Evolutionary conservation across 495 filamentous ascomycete genomes (phyloP).

Genomic region (Tuber indicum): DNA sequence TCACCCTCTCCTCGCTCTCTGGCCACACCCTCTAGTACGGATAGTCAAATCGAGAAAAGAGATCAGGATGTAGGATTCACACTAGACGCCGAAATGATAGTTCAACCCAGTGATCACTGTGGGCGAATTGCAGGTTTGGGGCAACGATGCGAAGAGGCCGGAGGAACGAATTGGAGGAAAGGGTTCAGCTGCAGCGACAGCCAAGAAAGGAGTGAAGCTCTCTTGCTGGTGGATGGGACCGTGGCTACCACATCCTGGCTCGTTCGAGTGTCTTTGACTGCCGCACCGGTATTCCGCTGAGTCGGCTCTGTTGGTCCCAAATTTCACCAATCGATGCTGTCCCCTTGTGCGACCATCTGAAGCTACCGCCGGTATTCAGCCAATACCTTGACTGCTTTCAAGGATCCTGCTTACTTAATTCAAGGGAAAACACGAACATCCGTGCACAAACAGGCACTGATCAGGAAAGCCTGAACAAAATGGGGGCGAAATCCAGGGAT

Average conservation of each 20-base stretch:
- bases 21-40: neutral
- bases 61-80: neutral
- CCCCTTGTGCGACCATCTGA: neutral
- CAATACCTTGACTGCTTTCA: neutral
- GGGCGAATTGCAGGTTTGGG: constrained; percentile 2
- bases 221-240: neutral
- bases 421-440: neutral
- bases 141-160: neutral
- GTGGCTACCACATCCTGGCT: neutral
- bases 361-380: neutral
- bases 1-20: neutral
- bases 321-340: neutral
- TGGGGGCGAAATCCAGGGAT: neutral
- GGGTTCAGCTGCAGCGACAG: neutral
- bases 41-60: neutral
- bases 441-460: neutral
- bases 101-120: neutral
- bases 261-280: neutral
- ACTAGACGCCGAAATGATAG: neutral
- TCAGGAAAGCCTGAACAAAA: neutral
- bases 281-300: neutral
- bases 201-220: neutral
- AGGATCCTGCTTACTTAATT: neutral
- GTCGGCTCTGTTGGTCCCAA: neutral
- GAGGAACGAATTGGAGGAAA: neutral